Evolutionary conservation across 805 yeast species (phyloP), one percentile per base, ranked within the genome.

Genomic region (Ogataea saltuana): DNA sequence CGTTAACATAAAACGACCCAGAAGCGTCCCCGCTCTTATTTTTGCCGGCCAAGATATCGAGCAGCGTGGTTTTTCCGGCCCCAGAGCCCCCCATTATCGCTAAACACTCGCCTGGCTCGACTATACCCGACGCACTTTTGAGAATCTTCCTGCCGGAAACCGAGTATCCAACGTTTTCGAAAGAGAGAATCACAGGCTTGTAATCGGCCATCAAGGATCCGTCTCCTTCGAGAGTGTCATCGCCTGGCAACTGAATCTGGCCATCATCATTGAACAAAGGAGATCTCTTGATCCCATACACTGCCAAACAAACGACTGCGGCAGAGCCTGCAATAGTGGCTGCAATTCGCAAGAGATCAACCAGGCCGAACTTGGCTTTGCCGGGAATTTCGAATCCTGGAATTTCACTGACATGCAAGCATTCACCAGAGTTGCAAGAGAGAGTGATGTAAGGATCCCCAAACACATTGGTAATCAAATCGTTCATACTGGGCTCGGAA

Each of bases 11-110:
- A 10, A 91, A 77, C 2, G 68, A 59, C n/a, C 97, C 97, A 1
- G 69, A 53, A 8, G 80, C 74, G 1, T 51, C 49, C 2, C 99
- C 99, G 25, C 81, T 74, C 59, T 91, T 93, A 59, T 81, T 78
- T 60, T 91, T 93, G 35, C 83, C 85, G 0, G 98, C 98, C 43
- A 93, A 69, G 46, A 93, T 89, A 59, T 93, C 99, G 39, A 93
- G 69, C 32, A 93, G 67, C 0, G 99, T 91, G 1, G 99, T 91
- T 61, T 93, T 93, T 40, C 99, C 99, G 11, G 99, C 98, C 38
- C 99, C 99, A 0, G 97, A 90, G 1, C 97, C 97, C 33, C 99
- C 99, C 96, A 93, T 88, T 31, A 93, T 88, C 0, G 99, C 98
- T 60, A 89, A 63, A 48, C 95, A 85, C 60, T 89, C 89, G 28